These are phyloP conservation scores for Xylariaceae sp. DNA, from an alignment of 2,329 filamentous ascomycete genomes.

Conservation along the genomic window DNA sequence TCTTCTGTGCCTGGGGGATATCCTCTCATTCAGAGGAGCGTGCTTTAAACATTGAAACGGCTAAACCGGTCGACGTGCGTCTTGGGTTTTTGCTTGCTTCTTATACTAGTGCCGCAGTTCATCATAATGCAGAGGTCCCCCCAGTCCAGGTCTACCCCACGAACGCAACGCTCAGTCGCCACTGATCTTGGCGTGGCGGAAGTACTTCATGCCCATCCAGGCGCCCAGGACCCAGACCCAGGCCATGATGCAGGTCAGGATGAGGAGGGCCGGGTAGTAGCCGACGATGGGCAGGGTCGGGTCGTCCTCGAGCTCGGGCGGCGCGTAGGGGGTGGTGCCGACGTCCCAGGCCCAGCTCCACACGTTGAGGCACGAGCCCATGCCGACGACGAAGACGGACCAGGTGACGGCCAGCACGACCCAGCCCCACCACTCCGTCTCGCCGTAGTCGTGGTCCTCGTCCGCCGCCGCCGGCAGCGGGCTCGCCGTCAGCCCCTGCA, in stretches of 20 bases:
- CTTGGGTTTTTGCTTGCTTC: too few relatives aligned
- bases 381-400: slow-evolving; percentile 92
- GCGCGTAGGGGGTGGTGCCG: slow-evolving; percentile 89
- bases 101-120: too few relatives aligned
- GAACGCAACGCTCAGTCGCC: slow-evolving; percentile 51
- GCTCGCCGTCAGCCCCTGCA: slow-evolving; percentile 43
- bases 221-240: slow-evolving; percentile 98
- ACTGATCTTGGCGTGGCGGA: slow-evolving; percentile 87
- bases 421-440: slow-evolving; percentile 98
- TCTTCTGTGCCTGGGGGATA: too few relatives aligned
- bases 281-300: slow-evolving; percentile 90
- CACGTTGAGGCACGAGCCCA: slow-evolving; percentile 89
- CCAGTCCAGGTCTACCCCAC: too few relatives aligned
- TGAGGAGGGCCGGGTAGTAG: slow-evolving; percentile 92
- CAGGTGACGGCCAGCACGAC: slow-evolving; percentile 84
- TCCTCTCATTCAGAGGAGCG: too few relatives aligned
- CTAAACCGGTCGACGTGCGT: too few relatives aligned
- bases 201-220: slow-evolving; percentile 99
- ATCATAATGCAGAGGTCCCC: too few relatives aligned
- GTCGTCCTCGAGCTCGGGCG: slow-evolving; percentile 91
- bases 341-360: slow-evolving; percentile 99
- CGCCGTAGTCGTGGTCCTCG: slow-evolving; percentile 76
- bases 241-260: slow-evolving; percentile 89
- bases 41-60: too few relatives aligned
- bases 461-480: slow-evolving; percentile 38